These are phyloP conservation scores for Aspergillus coremiiformis DNA, from an alignment of 495 filamentous ascomycete species.

Conservation along the genomic window DNA sequence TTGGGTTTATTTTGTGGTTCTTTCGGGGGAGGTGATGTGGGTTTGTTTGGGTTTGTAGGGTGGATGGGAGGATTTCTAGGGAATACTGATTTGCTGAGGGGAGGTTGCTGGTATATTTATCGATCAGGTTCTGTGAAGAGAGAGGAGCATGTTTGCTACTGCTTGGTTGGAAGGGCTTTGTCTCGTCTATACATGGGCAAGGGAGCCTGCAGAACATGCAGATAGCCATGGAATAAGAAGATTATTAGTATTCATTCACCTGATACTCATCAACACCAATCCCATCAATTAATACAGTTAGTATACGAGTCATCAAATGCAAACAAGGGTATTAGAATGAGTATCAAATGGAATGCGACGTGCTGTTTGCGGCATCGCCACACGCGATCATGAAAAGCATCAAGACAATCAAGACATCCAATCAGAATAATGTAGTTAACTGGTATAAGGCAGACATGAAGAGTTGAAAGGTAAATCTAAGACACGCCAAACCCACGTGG, in stretches of 20 bases:
- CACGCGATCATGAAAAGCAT: conserved; percentile 14
- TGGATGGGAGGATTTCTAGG: too few species aligned
- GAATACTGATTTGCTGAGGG: too few species aligned
- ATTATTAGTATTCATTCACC: neutral
- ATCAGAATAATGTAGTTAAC: conserved; percentile 1
- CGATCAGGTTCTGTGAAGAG: too few species aligned
- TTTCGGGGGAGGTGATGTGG: neutral
- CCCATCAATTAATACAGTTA: neutral
- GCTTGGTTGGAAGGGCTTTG: neutral
- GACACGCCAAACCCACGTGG: neutral
- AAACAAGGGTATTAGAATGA: conserved; percentile 9
- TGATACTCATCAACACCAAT: neutral
- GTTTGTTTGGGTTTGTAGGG: too few species aligned
- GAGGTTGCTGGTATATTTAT: too few species aligned
- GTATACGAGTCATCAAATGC: neutral
- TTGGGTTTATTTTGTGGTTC: neutral
- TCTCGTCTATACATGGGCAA: neutral
- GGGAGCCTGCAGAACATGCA: too few species aligned
- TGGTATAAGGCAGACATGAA: conserved; percentile 2
- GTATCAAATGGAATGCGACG: neutral
- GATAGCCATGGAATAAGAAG: neutral
- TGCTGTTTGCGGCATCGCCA: conserved; percentile 2
- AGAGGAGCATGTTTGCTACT: too few species aligned
- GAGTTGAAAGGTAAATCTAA: neutral
- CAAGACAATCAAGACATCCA: conserved; percentile 15